phyloP scores from a whole-genome alignment of 345 rosid genomes.

The Barbarea vulgaris region DNA sequence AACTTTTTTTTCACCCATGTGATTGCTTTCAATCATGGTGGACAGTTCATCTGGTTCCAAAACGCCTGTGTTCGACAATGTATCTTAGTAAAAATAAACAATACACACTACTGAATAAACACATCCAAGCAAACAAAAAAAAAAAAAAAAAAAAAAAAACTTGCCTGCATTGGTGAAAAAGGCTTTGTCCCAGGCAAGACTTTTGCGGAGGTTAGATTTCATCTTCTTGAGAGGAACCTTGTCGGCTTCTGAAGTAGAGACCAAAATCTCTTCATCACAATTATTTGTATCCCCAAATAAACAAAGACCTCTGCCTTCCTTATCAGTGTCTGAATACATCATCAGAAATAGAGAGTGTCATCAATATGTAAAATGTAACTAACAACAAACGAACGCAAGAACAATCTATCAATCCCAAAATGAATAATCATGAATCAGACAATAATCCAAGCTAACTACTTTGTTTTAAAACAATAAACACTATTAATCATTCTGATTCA shows the following conservation, averaged over 20 bases:
- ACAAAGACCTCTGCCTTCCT: conserved; percentile 41
- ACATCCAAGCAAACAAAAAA: neutral
- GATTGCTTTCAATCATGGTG: conserved; percentile 62
- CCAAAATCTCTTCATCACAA: conserved; percentile 32
- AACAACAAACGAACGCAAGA: neutral
- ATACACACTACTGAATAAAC: neutral
- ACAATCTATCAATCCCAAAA: neutral
- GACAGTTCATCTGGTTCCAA: conserved; percentile 86
- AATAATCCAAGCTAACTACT: neutral
- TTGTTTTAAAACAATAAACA: neutral
- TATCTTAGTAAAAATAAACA: conserved; percentile 20
- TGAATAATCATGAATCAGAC: neutral
- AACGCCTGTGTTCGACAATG: conserved; percentile 55
- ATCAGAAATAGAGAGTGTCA: conserved; percentile 15
- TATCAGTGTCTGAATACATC: conserved; percentile 44
- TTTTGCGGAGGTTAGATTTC: conserved; percentile 73
- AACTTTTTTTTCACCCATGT: conserved; percentile 41
- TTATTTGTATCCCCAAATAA: conserved; percentile 40
- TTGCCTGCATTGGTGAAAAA: conserved; percentile 92
- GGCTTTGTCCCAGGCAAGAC: conserved; percentile 96
- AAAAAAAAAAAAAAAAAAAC: neutral
- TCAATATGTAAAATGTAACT: too few relatives aligned
- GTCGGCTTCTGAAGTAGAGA: conserved; percentile 35
- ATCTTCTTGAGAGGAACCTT: conserved; percentile 43
- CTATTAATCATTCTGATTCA: neutral